Evolutionary conservation across 345 rosid species (phyloP).

Genomic region (Populus alba): DNA sequence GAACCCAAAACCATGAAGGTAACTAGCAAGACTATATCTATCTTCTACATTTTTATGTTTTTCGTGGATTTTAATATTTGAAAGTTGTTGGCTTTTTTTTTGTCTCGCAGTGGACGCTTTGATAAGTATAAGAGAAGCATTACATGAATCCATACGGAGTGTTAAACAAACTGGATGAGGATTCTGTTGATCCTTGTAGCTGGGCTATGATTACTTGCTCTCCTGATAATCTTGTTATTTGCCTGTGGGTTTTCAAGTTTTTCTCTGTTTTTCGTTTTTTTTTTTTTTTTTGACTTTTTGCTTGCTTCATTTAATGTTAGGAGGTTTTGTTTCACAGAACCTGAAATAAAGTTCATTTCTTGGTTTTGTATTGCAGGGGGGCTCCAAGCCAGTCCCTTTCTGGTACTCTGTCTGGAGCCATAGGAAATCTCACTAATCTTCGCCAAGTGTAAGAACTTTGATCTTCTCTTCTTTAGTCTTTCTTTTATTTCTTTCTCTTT

Average conservation of each 20-base stretch:
- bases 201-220: constrained; percentile 97
- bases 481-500: background rate
- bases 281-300: background rate
- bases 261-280: background rate
- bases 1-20: constrained; percentile 92
- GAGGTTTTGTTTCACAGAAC: background rate
- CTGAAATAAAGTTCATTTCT: constrained; percentile 16
- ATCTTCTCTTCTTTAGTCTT: background rate
- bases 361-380: constrained; percentile 51
- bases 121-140: constrained; percentile 51
- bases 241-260: constrained; percentile 51
- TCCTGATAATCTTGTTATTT: constrained; percentile 66
- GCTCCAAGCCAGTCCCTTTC: constrained; percentile 94
- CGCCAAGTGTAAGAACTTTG: constrained; percentile 67
- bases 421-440: constrained; percentile 87
- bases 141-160: constrained; percentile 85
- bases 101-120: constrained; percentile 67
- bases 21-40: constrained; percentile 12
- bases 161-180: constrained; percentile 84
- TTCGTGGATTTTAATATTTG: background rate
- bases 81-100: background rate
- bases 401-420: constrained; percentile 66
- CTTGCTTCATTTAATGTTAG: background rate
- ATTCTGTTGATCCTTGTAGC: constrained; percentile 95
- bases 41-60: background rate